Evolutionary conservation across 371 early-diverging fungal genomes (phyloP).

Genomic region (Mucor indicus): DNA sequence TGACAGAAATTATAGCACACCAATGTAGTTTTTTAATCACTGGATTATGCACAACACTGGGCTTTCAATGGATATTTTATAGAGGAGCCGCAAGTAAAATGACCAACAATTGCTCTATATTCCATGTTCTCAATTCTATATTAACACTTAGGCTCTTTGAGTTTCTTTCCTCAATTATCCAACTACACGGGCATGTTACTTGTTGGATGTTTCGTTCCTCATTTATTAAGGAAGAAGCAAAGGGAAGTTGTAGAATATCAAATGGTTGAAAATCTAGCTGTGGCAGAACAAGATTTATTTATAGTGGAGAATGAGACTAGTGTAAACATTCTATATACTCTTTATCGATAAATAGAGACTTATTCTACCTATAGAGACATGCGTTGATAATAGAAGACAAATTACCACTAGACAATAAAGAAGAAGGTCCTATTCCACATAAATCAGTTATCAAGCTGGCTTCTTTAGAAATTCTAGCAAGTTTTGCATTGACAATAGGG

Average conservation of each 20-base stretch:
- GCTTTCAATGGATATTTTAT: constrained; percentile 61
- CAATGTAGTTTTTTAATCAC: constrained; percentile 53
- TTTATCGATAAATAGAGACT: not conserved
- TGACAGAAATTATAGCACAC: constrained; percentile 17
- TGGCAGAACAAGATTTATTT: too few species aligned
- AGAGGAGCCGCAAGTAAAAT: constrained; percentile 61
- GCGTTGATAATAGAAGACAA: not conserved
- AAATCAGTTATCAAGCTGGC: constrained; percentile 50
- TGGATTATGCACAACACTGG: constrained; percentile 56
- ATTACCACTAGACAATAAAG: not conserved
- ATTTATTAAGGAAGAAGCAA: constrained; percentile 17
- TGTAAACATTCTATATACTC: too few species aligned
- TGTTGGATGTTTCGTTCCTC: constrained; percentile 50
- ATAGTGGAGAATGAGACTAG: too few species aligned
- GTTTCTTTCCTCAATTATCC: constrained; percentile 49
- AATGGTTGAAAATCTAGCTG: too few species aligned
- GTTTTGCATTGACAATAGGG: constrained; percentile 64
- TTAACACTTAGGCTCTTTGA: constrained; percentile 36
- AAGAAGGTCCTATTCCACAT: constrained; percentile 39
- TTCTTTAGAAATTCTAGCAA: constrained; percentile 62
- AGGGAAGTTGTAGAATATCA: not conserved
- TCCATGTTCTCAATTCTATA: not conserved
- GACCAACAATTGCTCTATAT: not conserved
- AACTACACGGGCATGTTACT: constrained; percentile 54
- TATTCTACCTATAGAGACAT: not conserved